Conservation (phyloP, 164 flowering plant genomes). For the Annona cherimola region DNA sequence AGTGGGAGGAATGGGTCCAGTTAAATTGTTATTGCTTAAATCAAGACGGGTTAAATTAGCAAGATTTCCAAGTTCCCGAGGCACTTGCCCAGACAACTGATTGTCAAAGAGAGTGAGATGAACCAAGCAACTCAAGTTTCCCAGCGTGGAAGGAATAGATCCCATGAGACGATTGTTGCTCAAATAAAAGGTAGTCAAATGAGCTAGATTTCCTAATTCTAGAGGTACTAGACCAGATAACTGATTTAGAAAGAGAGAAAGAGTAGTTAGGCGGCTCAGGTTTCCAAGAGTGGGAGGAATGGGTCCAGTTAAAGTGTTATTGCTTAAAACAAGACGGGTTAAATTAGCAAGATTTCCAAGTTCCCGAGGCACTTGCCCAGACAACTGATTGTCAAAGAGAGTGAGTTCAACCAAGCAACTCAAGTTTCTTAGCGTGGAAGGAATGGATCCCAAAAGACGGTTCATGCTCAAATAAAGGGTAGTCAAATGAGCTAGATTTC, state of each 20-base stretch:
- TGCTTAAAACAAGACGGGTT: not conserved
- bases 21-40: slow-evolving; percentile 14
- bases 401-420: slow-evolving; percentile 4
- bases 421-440: slow-evolving; percentile 16
- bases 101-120: not conserved
- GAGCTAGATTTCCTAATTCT: slow-evolving; percentile 12
- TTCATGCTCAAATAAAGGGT: not conserved
- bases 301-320: not conserved
- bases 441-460: not conserved
- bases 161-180: not conserved
- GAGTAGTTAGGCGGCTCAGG: not conserved
- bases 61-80: slow-evolving; percentile 14
- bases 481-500: not conserved
- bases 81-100: slow-evolving; percentile 12
- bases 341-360: slow-evolving; percentile 14
- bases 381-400: slow-evolving; percentile 10
- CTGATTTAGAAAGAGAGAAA: not conserved
- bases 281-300: slow-evolving; percentile 2
- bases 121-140: not conserved
- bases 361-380: slow-evolving; percentile 17
- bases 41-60: slow-evolving; percentile 12
- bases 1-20: slow-evolving; percentile 10
- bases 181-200: not conserved
- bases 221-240: slow-evolving; percentile 9
- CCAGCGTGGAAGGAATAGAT: not conserved